Base-by-base conservation (phyloP, 371 early-diverging fungal species). In the Lichtheimia corymbifera region DNA sequence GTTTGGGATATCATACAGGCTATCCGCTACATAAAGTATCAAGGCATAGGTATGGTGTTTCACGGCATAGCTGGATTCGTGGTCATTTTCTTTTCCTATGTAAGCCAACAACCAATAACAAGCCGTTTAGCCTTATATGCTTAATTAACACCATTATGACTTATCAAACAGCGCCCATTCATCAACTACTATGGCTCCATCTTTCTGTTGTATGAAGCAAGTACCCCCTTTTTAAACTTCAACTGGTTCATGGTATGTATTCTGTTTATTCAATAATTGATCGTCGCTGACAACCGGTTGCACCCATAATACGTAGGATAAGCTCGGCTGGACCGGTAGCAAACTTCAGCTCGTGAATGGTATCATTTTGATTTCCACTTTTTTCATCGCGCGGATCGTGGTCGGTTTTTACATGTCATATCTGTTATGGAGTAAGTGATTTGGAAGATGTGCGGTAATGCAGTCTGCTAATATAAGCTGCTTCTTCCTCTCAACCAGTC, bases 211-310 rank as follows among this genome's bases (percentile, higher is more conserved):
- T 95, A 90, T 72, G 97, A 97, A 73, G 75, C 93, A 40, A 91
- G 90, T 64, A 96, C 96, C 1, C 90, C 93, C 7, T 95, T 96
- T 69, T 84, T 97, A 50, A 96, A 97, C 76, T 81, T 91, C 63
- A 90, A 95, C 80, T 97, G 94, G 95, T 94, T 93, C 73, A 83
- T 91, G 86, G 84, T 82, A 79, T 9, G 35, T 35, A 9, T 35
- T 0, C 4, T 35, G 35, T 35, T 35, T 35, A 35, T 35, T 35
- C 35, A 35, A 35, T 35, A 11, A 35, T 6, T 35, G 35, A 35
- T 35, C 35, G 9, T 35, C 11, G 9, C 35, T 35, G 2, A 35
- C 28, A 35, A 35, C 35, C 11, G 35, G 11, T 35, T 35, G 11
- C 35, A 28, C 4, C 28, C 28, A 14, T 41, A 7, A 6, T 64